Percentiles rank a stretch among this genome's conserved stretches.
Evolutionary conservation across 2,329 filamentous ascomycete genomes (phyloP).

Genomic region (Aureobasidium uvarum): DNA sequence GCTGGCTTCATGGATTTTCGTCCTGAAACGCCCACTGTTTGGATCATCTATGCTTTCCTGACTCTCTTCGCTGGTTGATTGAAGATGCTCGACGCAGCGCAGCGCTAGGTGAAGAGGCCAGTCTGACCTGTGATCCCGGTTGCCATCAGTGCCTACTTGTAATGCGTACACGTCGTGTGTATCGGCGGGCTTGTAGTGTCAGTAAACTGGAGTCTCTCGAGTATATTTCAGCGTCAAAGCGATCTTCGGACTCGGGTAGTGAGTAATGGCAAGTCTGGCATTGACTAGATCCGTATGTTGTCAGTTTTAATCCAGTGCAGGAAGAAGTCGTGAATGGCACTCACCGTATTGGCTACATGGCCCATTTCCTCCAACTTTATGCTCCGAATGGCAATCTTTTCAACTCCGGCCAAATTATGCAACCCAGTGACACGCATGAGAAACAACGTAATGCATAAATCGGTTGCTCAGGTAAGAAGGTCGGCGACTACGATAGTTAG

Average conservation of each 20-base stretch:
- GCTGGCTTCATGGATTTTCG: background rate
- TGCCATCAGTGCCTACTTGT: background rate
- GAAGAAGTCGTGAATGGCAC: background rate
- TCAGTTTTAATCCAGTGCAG: background rate
- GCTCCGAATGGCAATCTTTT: background rate
- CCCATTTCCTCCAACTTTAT: conserved; percentile 26
- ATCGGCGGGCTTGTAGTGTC: background rate
- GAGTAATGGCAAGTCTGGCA: conserved; percentile 7
- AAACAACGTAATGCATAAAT: background rate
- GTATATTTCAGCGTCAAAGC: background rate
- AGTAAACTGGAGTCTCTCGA: background rate
- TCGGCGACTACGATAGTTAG: conserved; percentile 35
- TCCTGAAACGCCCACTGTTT: background rate
- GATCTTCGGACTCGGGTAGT: background rate
- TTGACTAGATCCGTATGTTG: conserved; percentile 6
- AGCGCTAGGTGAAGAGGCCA: background rate
- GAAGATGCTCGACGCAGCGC: background rate
- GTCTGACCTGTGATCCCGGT: no score
- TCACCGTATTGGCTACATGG: conserved; percentile 29
- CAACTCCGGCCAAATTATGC: background rate
- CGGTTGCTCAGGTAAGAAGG: conserved; percentile 37
- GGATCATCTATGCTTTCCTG: background rate
- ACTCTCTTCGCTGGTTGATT: background rate
- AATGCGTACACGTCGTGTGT: background rate
- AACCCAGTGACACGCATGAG: background rate